Conservation (phyloP, 306 rosid genomes). For the Casuarina glauca region DNA sequence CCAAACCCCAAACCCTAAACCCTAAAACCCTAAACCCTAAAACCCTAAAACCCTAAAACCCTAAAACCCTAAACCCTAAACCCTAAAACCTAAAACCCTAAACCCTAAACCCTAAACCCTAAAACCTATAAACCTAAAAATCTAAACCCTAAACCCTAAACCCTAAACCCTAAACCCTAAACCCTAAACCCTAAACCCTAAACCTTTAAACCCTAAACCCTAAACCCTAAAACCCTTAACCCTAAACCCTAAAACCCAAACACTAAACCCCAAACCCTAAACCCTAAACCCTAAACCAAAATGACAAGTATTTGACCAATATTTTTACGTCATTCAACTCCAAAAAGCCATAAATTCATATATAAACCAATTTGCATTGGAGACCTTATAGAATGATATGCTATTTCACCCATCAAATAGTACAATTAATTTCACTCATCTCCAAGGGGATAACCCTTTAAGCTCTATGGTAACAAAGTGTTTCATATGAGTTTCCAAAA, state of each 20-base stretch:
- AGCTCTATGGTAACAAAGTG: no score
- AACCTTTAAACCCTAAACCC: slow-evolving; percentile 17
- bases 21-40: slow-evolving; percentile 17
- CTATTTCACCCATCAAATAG: no score
- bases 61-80: slow-evolving; percentile 20
- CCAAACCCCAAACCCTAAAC: no score
- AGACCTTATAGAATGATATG: no score
- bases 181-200: slow-evolving; percentile 23
- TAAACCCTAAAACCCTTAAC: slow-evolving; percentile 27
- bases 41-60: slow-evolving; percentile 24
- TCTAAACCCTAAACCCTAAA: slow-evolving; percentile 26
- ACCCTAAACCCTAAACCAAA: slow-evolving; percentile 22
- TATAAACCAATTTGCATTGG: no score
- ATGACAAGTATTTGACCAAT: no score
- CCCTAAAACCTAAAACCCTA: slow-evolving; percentile 20
- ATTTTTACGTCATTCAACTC: no score
- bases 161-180: slow-evolving; percentile 26
- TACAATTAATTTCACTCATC: no score
- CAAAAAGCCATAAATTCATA: no score
- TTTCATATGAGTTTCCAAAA: no score
- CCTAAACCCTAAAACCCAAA: slow-evolving; percentile 18
- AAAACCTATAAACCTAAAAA: slow-evolving; percentile 25
- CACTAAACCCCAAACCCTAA: slow-evolving; percentile 13
- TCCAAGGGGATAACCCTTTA: no score
- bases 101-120: slow-evolving; percentile 28